Evolutionary conservation across 192 early-diverging fungal genomes (phyloP).

Genomic region (Backusella parvicylindrica): DNA sequence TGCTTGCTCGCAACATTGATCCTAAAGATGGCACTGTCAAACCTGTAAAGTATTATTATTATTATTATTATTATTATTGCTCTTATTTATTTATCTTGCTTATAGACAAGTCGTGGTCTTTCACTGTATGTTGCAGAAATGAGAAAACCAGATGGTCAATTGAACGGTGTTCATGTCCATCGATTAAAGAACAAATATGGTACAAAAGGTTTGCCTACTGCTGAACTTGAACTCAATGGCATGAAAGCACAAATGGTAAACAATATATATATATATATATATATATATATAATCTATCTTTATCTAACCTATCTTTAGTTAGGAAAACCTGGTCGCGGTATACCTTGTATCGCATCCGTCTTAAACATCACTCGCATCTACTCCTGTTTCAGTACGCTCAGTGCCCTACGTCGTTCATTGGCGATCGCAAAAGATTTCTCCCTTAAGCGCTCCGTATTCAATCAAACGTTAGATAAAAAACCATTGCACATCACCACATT

Average conservation of each 20-base stretch:
- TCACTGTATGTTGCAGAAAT: conserved; percentile 59
- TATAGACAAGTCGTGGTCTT: conserved; percentile 50
- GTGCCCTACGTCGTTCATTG: conserved; percentile 40
- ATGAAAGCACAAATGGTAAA: conserved; percentile 41
- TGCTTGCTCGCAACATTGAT: conserved; percentile 56
- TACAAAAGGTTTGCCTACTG: conserved; percentile 69
- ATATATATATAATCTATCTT: background rate
- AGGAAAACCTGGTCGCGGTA: conserved; percentile 48
- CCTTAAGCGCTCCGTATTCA: conserved; percentile 44
- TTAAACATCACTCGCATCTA: conserved; percentile 71
- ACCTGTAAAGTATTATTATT: no score
- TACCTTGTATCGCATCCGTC: conserved; percentile 59
- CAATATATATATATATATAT: background rate
- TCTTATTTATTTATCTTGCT: no score
- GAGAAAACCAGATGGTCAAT: conserved; percentile 41
- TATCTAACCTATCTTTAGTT: no score
- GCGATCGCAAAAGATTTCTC: conserved; percentile 59
- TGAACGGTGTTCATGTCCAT: conserved; percentile 61
- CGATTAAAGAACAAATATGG: conserved; percentile 69
- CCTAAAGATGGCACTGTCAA: conserved; percentile 29
- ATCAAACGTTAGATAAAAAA: conserved; percentile 38
- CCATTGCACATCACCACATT: conserved; percentile 61
- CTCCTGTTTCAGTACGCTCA: conserved; percentile 41
- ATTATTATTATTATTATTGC: no score
- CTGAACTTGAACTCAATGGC: conserved; percentile 61